A percentile compares a stretch with the other conserved stretches of the same genome.
Conservation (phyloP, 805 yeast species). For the Saturnispora galanensis region DNA sequence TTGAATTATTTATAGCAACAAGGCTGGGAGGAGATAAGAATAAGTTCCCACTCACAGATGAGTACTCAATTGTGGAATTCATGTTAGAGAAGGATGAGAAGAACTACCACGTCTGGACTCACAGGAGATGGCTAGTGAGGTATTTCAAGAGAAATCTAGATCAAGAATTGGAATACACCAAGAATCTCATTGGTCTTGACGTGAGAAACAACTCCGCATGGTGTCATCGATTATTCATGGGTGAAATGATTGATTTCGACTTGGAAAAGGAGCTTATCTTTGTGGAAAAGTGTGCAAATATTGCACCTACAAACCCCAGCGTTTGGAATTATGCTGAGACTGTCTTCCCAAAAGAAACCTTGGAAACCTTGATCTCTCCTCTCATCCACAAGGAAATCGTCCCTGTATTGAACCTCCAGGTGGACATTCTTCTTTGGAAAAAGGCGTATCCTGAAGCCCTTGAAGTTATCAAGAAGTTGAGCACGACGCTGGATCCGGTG, state of each 20-base stretch:
- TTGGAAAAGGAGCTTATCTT: constrained; percentile 21
- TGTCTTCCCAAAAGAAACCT: background rate
- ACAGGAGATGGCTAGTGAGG: constrained; percentile 72
- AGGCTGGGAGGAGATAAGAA: constrained; percentile 8
- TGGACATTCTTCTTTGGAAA: constrained; percentile 34
- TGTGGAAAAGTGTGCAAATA: constrained; percentile 5
- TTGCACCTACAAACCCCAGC: constrained; percentile 73
- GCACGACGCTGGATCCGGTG: constrained; percentile 26
- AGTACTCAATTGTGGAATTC: constrained; percentile 51
- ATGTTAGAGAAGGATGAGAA: constrained; percentile 76
- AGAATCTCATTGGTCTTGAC: constrained; percentile 44
- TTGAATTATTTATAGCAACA: constrained; percentile 25
- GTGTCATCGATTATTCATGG: constrained; percentile 69
- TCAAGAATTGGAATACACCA: constrained; percentile 44
- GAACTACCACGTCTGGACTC: constrained; percentile 96
- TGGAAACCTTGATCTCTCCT: too few relatives aligned
- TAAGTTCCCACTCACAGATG: constrained; percentile 35
- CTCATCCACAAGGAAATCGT: constrained; percentile 11
- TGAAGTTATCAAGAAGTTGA: constrained; percentile 42
- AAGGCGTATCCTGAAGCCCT: constrained; percentile 28
- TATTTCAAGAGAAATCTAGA: constrained; percentile 33
- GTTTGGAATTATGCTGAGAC: constrained; percentile 62
- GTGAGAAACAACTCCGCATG: constrained; percentile 88
- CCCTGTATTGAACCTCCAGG: constrained; percentile 56
- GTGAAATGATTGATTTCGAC: constrained; percentile 33